These are phyloP conservation scores for Diplodia intermedia DNA, from an alignment of 2,329 filamentous ascomycete genomes.

Conservation along the genomic window DNA sequence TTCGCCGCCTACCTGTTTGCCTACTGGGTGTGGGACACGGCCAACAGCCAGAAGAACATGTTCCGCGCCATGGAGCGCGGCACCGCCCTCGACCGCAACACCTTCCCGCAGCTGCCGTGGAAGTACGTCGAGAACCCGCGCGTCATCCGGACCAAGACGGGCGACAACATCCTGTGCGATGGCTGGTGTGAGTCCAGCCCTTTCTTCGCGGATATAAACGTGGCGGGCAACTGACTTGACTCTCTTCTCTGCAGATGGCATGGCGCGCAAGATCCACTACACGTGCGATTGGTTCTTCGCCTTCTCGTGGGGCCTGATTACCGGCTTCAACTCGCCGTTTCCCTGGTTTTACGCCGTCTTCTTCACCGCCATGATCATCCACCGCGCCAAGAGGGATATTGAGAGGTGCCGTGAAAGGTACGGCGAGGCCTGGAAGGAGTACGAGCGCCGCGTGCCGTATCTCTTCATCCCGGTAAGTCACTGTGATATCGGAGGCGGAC, in stretches of 20 bases:
- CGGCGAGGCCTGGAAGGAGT: slow-evolving; percentile 77
- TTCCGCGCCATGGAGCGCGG: slow-evolving; percentile 83
- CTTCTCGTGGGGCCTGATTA: slow-evolving; percentile 75
- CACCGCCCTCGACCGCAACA: slow-evolving; percentile 61
- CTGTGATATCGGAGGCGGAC: too few relatives aligned
- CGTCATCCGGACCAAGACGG: slow-evolving; percentile 71
- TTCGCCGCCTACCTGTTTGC: slow-evolving; percentile 47
- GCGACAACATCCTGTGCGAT: slow-evolving; percentile 76
- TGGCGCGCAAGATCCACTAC: slow-evolving; percentile 77
- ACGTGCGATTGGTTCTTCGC: slow-evolving; percentile 79
- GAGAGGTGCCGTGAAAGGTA: slow-evolving; percentile 76
- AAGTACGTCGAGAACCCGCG: slow-evolving; percentile 78
- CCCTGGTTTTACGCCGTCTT: slow-evolving; percentile 85
- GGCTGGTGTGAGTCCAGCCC: slow-evolving; percentile 66
- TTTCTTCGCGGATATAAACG: slow-evolving; percentile 1
- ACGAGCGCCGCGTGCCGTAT: slow-evolving; percentile 76
- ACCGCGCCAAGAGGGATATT: slow-evolving; percentile 75
- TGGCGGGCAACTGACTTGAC: slow-evolving; percentile 29
- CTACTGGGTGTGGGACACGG: slow-evolving; percentile 93
- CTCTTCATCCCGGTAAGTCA: slow-evolving; percentile 73
- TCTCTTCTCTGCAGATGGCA: slow-evolving; percentile 56
- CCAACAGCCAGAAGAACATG: slow-evolving; percentile 91
- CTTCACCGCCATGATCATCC: slow-evolving; percentile 76
- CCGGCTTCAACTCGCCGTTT: slow-evolving; percentile 77
- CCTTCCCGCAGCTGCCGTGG: slow-evolving; percentile 86